Base-by-base conservation (phyloP, 2,329 filamentous ascomycete genomes). In the Cryoendolithus antarcticus region DNA sequence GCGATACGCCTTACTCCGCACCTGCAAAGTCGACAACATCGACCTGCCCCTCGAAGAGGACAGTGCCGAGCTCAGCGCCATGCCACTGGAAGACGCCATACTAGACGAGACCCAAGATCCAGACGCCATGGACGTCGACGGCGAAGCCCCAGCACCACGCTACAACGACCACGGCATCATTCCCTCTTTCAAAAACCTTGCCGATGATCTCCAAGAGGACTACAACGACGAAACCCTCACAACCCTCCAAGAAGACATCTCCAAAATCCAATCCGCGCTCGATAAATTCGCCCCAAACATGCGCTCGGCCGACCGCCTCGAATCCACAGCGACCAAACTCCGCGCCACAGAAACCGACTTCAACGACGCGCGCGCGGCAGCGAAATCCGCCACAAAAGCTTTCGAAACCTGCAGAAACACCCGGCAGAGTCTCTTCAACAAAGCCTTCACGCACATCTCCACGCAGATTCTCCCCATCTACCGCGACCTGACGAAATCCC, bases 221-320 rank as follows among this genome's bases (percentile, higher is more conserved):
- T 71, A 78, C 38, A 79, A 82, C 40, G 70, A 79, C 12, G 75
- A 77, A 44, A 65, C 81, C 15, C 89, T 95, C 54, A 76, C 83
- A 34, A 71, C 73, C 42, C 70, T 98, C 2, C 75, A 82, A 38
- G 84, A 93, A 39, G 80, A 78, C 52, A 86, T 98, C 47, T 69
- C 73, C 12, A 71, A 72, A 21, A 71, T 98, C 7, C 78, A 79
- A 33, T 67, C 72, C 27, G 84, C 94, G 50, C 75, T 98, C 12
- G 86, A 94, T 57, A 94, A 94, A 62, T 79, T 96, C 61, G 88
- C 91, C 45, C 91, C 91, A 19, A 96, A 98, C 61, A 93, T 94
- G 77, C 85, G 89, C 52, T 91, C 89, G 6, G 86, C 88, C 62
- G 86, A 96, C 56, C 83, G 89, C 36, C 71, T 98, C 4, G 84